These are phyloP conservation scores for Plasmodium vivax DNA, from an alignment of 169 alveolate genomes.

Conservation along the genomic window DNA sequence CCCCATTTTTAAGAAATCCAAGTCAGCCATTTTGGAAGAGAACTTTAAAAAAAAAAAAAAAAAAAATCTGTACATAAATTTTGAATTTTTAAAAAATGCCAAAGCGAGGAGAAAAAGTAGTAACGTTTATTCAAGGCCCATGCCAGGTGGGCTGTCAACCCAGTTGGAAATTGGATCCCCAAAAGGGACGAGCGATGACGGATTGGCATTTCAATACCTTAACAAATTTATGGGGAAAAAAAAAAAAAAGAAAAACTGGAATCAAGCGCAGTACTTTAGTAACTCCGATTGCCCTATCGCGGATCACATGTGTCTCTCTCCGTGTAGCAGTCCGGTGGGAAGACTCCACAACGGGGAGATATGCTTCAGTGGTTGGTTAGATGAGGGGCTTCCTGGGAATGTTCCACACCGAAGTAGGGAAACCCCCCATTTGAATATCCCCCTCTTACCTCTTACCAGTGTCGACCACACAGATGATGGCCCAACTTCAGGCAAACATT, in stretches of 20 bases:
- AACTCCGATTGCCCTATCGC: slow-evolving; percentile 3
- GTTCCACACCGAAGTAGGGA: not conserved
- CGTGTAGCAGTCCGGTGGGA: not conserved
- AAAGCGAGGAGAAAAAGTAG: not conserved
- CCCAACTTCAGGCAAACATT: not conserved
- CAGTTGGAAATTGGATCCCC: not conserved
- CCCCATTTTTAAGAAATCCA: slow-evolving; percentile 18
- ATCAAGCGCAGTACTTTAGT: not conserved
- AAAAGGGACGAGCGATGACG: not conserved
- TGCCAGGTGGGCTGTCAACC: not conserved
- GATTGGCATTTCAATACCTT: not conserved
- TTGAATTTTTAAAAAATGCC: slow-evolving; percentile 26
- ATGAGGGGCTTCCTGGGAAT: not conserved
- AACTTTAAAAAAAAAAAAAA: slow-evolving; percentile 33
- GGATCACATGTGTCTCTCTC: not conserved
- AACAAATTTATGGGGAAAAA: not conserved
- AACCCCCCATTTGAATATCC: not conserved
- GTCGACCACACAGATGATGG: not conserved
- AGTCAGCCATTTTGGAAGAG: slow-evolving; percentile 27
- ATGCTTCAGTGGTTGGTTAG: not conserved
- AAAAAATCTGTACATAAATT: slow-evolving; percentile 13
- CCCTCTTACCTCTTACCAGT: not conserved
- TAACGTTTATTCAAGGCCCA: not conserved
- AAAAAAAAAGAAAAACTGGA: not conserved
- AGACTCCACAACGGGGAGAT: not conserved